Base-by-base conservation (phyloP, 345 rosid species). In the Rhodamnia argentea region DNA sequence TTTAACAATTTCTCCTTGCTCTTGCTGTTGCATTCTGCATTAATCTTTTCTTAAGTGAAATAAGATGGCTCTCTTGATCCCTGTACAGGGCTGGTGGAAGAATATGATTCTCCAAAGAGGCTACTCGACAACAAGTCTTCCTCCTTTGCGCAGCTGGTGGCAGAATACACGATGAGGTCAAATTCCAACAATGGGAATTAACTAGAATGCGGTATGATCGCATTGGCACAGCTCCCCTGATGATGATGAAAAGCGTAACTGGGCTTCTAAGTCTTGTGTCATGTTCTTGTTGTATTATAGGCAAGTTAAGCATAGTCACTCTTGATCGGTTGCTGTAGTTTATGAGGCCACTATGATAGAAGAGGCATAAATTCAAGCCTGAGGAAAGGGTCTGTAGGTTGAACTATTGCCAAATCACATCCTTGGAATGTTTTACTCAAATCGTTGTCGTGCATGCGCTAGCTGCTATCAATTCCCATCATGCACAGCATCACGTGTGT, bases 111-210 rank as follows among this genome's bases (percentile, higher is more conserved):
- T 47, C 96, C 96, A 1, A 54, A 88, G 32, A 92, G 93, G 86
- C 85, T 96, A 87, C 88, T 95, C 12, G 92, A 93, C 52, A 87
- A 94, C 84, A 92, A 91, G 90, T 90, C 94, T 44, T 95, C 99
- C 7, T 92, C 98, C 37, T 96, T 96, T 86, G 85, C 98, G 10
- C 92, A 88, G 83, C 98, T 96, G 11, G 98, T 96, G 16, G 93
- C 94, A 1, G 98, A 96, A 90, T 95, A 94, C 91, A 90, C 92
- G 1, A 82, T 87, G 84, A 92, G 98, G 82, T 94, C 96, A 22
- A 92, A 88, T 84, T 90, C 94, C 78, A 70, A 44, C 40, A 0
- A 70, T 13, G 78, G 44, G 47, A 70, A 37, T 4, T 18, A 37
- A 70, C 47, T 37, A 22, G 78, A 37, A 70, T 5, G 24, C 47